Evolutionary conservation across 2,329 filamentous ascomycete genomes (phyloP), one percentile per base, ranked within the genome.

Genomic region (Huntiella abstrusa): DNA sequence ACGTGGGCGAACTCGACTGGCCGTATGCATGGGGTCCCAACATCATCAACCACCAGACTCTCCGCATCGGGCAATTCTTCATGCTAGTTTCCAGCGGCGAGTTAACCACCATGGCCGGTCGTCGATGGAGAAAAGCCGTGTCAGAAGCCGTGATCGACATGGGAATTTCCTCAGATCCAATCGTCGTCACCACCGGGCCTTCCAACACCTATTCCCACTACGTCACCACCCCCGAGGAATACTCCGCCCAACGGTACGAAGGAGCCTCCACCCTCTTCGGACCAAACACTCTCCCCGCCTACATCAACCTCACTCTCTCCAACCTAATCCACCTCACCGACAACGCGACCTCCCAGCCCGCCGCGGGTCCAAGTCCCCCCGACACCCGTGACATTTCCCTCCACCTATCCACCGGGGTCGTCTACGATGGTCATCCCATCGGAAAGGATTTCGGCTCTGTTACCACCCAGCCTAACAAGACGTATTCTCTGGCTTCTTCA

Each of bases 21-120:
- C 87, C 87, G 0, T 95, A 95, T 58, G 67, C 73, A 2, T 95
- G 87, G 87, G 74, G 77, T 0, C 83, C 87, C 3, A 93, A 94
- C 55, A 82, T 94, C 52, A 80, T 93, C 47, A 84, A 95, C 57
- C 71, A 94, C 19, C 87, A 94, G 59, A 64, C 83, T 13, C 65
- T 94, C 11, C 79, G 87, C 16, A 78, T 88, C 2, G 87, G 87
- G 2, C 83, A 92, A 55, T 64, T 94, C 42, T 66, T 92, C 51
- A 82, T 94, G 52, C 78, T 94, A 52, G 71, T 93, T n/a, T 80
- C 80, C 22, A 80, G 86, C 0, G 83, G 84, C 40, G 87, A 95
- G 62, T 84, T 83, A 1, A 91, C 83, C 0, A 94, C 87, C 6
- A 95, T 94, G 87, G 73, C 83, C 1, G 87, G 87, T 1, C 75